Evolutionary conservation across 2,329 filamentous ascomycete genomes (phyloP).

Genomic region (Tolypocladium paradoxum): DNA sequence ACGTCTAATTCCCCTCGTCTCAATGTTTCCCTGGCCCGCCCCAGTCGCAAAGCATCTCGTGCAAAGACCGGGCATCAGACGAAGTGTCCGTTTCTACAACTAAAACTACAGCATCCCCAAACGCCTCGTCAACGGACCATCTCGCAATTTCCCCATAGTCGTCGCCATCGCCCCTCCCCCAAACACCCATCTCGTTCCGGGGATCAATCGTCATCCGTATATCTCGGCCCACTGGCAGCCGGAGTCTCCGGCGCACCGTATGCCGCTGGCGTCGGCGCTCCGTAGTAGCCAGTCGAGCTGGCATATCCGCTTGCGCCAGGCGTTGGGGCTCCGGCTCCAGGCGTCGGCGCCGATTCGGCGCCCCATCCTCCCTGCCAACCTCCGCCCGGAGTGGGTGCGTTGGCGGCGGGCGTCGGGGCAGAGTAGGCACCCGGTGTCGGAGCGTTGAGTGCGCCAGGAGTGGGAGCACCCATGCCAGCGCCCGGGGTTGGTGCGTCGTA

Average conservation of each 20-base stretch:
- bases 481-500: conserved; percentile 65
- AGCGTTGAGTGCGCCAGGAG: conserved; percentile 52
- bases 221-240: conserved; percentile 45
- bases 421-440: conserved; percentile 61
- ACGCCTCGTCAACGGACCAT: not conserved
- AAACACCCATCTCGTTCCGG: not conserved
- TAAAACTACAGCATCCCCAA: not conserved
- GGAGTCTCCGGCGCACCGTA: conserved; percentile 48
- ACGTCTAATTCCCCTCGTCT: not conserved
- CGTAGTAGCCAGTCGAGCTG: conserved; percentile 26
- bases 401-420: conserved; percentile 52
- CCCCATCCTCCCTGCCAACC: conserved; percentile 50
- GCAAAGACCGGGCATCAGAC: not conserved
- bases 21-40: no score
- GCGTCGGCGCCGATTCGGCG: conserved; percentile 55
- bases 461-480: conserved; percentile 46
- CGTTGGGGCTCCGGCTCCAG: conserved; percentile 56
- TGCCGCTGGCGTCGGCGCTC: conserved; percentile 56
- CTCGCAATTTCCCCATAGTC: not conserved
- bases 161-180: not conserved
- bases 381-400: conserved; percentile 59
- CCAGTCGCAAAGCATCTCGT: not conserved
- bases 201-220: conserved; percentile 38
- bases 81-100: not conserved
- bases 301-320: conserved; percentile 51